Conservation (phyloP, 192 early-diverging fungal genomes). For the Blastocladiella britannica region DNA sequence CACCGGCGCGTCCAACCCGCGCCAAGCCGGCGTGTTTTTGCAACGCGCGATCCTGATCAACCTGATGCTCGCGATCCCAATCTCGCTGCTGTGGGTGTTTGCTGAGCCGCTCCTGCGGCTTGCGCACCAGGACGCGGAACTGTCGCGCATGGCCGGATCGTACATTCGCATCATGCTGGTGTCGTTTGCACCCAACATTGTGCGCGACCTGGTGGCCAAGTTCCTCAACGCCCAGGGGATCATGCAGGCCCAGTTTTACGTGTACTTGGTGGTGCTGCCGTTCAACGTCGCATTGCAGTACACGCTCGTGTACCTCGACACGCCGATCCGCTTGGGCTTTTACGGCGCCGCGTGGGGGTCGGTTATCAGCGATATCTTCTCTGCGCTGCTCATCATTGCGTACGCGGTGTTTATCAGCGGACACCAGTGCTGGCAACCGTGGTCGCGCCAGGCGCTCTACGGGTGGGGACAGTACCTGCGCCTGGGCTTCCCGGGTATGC, state of each 20-base stretch:
- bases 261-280: slow-evolving; percentile 46
- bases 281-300: slow-evolving; percentile 59
- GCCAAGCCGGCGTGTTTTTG: slow-evolving; percentile 47
- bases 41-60: slow-evolving; percentile 65
- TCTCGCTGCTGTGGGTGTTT: slow-evolving; percentile 46
- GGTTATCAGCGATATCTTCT: slow-evolving; percentile 50
- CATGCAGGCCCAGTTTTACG: slow-evolving; percentile 63
- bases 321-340: slow-evolving; percentile 40
- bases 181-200: slow-evolving; percentile 53
- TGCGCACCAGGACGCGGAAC: slow-evolving; percentile 48
- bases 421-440: slow-evolving; percentile 67
- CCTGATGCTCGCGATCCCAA: slow-evolving; percentile 40
- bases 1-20: slow-evolving; percentile 40
- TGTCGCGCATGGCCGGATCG: slow-evolving; percentile 42
- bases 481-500: slow-evolving; percentile 56
- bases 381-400: slow-evolving; percentile 34
- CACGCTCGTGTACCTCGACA: slow-evolving; percentile 49
- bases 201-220: slow-evolving; percentile 67
- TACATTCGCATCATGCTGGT: slow-evolving; percentile 49
- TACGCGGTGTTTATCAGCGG: slow-evolving; percentile 42
- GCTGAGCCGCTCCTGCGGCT: slow-evolving; percentile 44
- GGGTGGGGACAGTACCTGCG: slow-evolving; percentile 33
- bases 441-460: slow-evolving; percentile 44
- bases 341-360: slow-evolving; percentile 71
- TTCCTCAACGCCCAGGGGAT: slow-evolving; percentile 77